Conservation (phyloP, 2,329 filamentous ascomycete genomes). For the Parastagonospora avenae region DNA sequence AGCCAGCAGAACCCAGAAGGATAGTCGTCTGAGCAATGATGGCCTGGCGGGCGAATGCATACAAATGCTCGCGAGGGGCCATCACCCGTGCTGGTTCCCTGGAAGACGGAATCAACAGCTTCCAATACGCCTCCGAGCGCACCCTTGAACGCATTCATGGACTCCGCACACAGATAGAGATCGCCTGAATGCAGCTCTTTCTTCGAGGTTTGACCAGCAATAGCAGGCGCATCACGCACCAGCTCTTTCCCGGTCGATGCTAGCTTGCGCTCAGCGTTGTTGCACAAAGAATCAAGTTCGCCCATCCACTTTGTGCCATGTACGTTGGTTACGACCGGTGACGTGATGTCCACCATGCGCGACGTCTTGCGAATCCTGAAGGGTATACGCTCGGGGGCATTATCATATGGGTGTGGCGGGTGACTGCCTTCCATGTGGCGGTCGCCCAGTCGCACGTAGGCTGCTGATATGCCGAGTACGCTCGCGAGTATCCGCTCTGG, state of each 20-base stretch:
- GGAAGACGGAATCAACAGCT: constrained; percentile 85
- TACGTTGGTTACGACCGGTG: constrained; percentile 82
- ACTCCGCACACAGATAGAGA: constrained; percentile 87
- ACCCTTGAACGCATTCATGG: constrained; percentile 84
- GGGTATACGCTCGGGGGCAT: constrained; percentile 67
- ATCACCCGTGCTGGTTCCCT: constrained; percentile 49
- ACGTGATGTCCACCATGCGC: constrained; percentile 71
- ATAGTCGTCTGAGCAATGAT: constrained; percentile 88
- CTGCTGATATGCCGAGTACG: constrained; percentile 79
- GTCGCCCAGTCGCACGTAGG: constrained; percentile 88
- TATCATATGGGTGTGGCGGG: constrained; percentile 68
- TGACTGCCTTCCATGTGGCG: constrained; percentile 73
- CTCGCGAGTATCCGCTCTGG: constrained; percentile 88
- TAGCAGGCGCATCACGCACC: constrained; percentile 54
- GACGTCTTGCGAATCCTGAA: constrained; percentile 86
- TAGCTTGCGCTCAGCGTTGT: constrained; percentile 76
- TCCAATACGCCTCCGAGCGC: constrained; percentile 93
- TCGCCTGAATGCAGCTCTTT: constrained; percentile 82
- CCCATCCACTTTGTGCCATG: constrained; percentile 94
- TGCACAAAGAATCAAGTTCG: constrained; percentile 84
- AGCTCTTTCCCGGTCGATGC: constrained; percentile 80
- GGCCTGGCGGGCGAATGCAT: constrained; percentile 88
- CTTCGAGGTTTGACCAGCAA: constrained; percentile 59
- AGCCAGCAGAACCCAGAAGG: constrained; percentile 98
- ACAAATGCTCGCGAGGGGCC: constrained; percentile 83